A percentile compares a stretch with the other conserved stretches of the same genome.
Conservation (phyloP, 768 basidiomycete species). For the Russula emetica region DNA sequence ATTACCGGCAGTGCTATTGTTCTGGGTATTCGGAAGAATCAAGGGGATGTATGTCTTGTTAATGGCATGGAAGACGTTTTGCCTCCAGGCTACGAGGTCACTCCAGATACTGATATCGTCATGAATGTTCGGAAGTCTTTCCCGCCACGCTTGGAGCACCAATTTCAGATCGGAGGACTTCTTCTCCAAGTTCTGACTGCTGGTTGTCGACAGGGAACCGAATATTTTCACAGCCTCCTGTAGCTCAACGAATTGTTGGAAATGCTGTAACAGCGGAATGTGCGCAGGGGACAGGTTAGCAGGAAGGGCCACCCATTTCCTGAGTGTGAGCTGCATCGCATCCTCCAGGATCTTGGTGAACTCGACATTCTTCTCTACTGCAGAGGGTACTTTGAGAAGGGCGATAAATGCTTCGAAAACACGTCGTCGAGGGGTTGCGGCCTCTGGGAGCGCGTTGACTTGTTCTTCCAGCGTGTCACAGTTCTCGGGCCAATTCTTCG, state of each 20-base stretch:
- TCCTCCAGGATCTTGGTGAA: slow-evolving; percentile 90
- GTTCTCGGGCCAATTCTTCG: slow-evolving; percentile 85
- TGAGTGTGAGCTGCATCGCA: slow-evolving; percentile 91
- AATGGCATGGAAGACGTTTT: slow-evolving; percentile 96
- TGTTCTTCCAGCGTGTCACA: slow-evolving; percentile 74
- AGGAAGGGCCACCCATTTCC: slow-evolving; percentile 93
- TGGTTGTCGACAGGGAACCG: slow-evolving; percentile 82
- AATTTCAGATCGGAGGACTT: slow-evolving; percentile 94
- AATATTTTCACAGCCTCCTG: slow-evolving; percentile 96
- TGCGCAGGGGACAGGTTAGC: slow-evolving; percentile 85
- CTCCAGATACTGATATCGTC: slow-evolving; percentile 99
- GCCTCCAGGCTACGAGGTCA: slow-evolving; percentile 98
- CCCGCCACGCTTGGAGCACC: slow-evolving; percentile 95
- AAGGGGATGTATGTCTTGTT: slow-evolving; percentile 95
- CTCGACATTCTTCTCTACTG: slow-evolving; percentile 78
- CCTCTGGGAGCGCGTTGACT: slow-evolving; percentile 75
- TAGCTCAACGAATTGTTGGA: slow-evolving; percentile 98
- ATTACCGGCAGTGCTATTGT: slow-evolving; percentile 48
- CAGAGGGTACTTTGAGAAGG: slow-evolving; percentile 76
- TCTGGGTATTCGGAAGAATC: slow-evolving; percentile 52
- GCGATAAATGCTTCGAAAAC: slow-evolving; percentile 97
- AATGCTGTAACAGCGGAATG: slow-evolving; percentile 91
- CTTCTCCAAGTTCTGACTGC: slow-evolving; percentile 83
- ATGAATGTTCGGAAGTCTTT: slow-evolving; percentile 89
- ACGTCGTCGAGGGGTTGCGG: slow-evolving; percentile 89